Base-by-base conservation (phyloP, 2,329 filamentous ascomycete genomes). In the Botryotinia narcissicola region DNA sequence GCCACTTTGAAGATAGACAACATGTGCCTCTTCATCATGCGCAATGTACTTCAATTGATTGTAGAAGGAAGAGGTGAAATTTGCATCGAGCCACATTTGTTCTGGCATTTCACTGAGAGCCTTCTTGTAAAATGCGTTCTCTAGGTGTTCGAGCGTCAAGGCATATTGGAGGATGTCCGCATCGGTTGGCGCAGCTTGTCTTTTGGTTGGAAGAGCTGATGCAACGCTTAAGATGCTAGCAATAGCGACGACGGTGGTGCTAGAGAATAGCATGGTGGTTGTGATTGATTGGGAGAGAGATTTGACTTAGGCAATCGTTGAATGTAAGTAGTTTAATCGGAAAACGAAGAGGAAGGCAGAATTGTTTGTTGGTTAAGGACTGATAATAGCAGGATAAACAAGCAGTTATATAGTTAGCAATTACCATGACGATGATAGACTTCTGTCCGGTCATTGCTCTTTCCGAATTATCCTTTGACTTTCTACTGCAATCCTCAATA, bases 101-200 rank as follows among this genome's bases (percentile, higher is more conserved):
- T 85, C 80, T 51, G 83, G 84, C 83, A 87, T 92, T 76, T 88
- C 89, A 74, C 83, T 81, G 10, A 92, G 83, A 57, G 87, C 90
- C 63, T 90, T 80, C 54, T 83, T 84, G 82, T 92, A 93, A 82
- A 92, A 92, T 69, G 84, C 84, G 75, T 89, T 84, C 82, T 92
- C 90, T 54, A 89, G 85, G 74, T 88, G 85, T 81, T 89, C 88
- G 18, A 89, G 84, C 74, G 84, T 84, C 68, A 86, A 79, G 32
- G 85, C 85, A 69, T 85, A 86, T 81, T 85, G 84, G 71, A 86
- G 81, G 70, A 86, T 85, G 61, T 80, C 79, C 35, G 77, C 77
- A 54, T 78, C 75, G 3, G 60, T 64, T 35, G 71, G 71, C 20
- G 59, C 69, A 37, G 76, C 73, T 63, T 78, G 77, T 75, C 77